Conservation (phyloP, 2,329 filamentous ascomycete species). For the Fusarium compactum region DNA sequence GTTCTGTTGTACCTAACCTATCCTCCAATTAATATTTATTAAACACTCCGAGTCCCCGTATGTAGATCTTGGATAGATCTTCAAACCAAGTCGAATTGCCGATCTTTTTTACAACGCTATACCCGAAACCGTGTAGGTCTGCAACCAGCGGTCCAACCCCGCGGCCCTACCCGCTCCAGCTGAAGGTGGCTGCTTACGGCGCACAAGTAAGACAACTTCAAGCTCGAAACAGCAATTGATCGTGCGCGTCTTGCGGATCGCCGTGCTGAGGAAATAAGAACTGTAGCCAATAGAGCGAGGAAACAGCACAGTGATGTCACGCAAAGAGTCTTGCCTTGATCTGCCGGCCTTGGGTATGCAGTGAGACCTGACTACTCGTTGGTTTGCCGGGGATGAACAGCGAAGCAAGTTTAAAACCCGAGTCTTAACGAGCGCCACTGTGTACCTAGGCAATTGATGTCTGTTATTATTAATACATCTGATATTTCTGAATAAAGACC, state of each 20-base stretch:
- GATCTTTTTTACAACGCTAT: not conserved
- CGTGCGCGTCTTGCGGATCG: not conserved
- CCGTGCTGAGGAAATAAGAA: not conserved
- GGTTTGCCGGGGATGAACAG: no score
- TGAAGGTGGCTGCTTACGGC: not conserved
- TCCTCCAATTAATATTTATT: not conserved
- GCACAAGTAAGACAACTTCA: not conserved
- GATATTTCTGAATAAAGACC: not conserved
- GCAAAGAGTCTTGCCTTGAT: not conserved
- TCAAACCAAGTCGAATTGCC: fast-evolving
- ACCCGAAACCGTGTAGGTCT: not conserved
- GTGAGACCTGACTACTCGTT: not conserved
- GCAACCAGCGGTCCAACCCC: not conserved
- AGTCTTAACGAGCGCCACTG: no score
- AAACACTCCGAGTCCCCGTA: no score
- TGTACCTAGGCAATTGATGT: not conserved
- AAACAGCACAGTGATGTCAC: not conserved
- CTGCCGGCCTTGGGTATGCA: not conserved
- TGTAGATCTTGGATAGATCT: not conserved
- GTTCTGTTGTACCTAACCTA: fast-evolving
- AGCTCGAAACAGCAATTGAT: not conserved
- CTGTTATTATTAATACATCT: not conserved
- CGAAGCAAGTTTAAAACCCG: no score
- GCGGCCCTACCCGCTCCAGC: not conserved
- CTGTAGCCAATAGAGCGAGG: not conserved